phyloP scores from a whole-genome alignment of 805 yeast species.

The Metschnikowia gelsemii region DNA sequence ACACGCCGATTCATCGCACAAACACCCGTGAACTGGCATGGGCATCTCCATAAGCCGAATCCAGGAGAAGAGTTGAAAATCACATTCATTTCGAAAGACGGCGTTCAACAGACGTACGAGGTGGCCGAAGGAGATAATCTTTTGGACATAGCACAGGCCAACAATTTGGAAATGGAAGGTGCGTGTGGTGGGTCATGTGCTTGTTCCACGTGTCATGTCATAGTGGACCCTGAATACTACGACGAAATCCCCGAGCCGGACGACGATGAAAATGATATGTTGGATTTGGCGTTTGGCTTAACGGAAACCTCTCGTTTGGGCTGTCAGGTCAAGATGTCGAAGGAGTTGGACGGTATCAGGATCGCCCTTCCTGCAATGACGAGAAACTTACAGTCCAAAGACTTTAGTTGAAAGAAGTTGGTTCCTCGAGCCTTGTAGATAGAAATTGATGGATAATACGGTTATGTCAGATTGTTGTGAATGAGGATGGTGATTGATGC shows the following conservation, averaged over 20 bases:
- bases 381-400: slow-evolving; percentile 80
- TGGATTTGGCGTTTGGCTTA: slow-evolving; percentile 94
- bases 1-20: slow-evolving; percentile 7
- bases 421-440: slow-evolving; percentile 3
- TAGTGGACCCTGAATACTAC: slow-evolving; percentile 92
- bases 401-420: slow-evolving; percentile 49
- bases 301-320: slow-evolving; percentile 97
- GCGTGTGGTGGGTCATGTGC: slow-evolving; percentile 99
- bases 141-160: slow-evolving; percentile 91
- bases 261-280: slow-evolving; percentile 98
- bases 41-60: slow-evolving; percentile 85
- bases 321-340: slow-evolving; percentile 87
- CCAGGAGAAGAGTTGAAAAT: slow-evolving; percentile 85
- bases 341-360: slow-evolving; percentile 87
- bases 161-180: slow-evolving; percentile 92
- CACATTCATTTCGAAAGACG: slow-evolving; percentile 91
- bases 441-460: too few species aligned
- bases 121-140: slow-evolving; percentile 91
- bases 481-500: too few species aligned
- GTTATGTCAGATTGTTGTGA: too few species aligned
- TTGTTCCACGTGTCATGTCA: slow-evolving; percentile 95
- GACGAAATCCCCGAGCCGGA: slow-evolving; percentile 92
- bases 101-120: slow-evolving; percentile 75
- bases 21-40: slow-evolving; percentile 47
- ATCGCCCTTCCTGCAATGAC: slow-evolving; percentile 98